These are phyloP conservation scores for Lyophyllum shimeji DNA, from an alignment of 768 basidiomycete species.

Conservation along the genomic window DNA sequence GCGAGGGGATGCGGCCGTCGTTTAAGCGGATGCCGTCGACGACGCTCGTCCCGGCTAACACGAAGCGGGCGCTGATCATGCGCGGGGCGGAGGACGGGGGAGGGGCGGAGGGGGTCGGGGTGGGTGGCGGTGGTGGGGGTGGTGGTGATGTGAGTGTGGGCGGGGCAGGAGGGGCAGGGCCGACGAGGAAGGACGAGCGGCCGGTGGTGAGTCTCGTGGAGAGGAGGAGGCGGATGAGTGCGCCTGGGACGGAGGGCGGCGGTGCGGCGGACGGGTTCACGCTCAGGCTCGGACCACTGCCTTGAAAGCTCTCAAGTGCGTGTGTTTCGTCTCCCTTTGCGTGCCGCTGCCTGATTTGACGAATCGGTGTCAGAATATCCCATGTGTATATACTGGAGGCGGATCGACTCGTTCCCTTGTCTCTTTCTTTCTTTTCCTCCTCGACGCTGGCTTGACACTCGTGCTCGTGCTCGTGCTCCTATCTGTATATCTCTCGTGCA, in stretches of 20 bases:
- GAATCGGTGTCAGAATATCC: no score
- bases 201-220: slow-evolving; percentile 23
- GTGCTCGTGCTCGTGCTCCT: no score
- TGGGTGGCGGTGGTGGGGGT: not conserved
- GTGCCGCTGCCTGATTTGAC: no score
- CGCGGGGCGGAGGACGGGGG: slow-evolving; percentile 23
- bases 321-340: not conserved
- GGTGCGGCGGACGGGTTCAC: not conserved
- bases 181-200: not conserved
- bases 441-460: no score
- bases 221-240: slow-evolving; percentile 35
- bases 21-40: slow-evolving; percentile 77
- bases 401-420: no score
- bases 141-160: not conserved
- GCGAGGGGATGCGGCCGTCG: slow-evolving; percentile 45
- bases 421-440: no score
- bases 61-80: slow-evolving; percentile 52
- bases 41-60: slow-evolving; percentile 59
- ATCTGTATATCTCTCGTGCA: no score
- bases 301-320: not conserved
- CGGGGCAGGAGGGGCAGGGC: not conserved
- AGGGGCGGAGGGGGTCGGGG: slow-evolving; percentile 5
- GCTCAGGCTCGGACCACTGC: not conserved
- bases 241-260: slow-evolving; percentile 11
- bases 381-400: no score